Percentiles rank a stretch among this genome's conserved stretches.
These are phyloP conservation scores for Wickerhamiella brachini DNA, from an alignment of 805 yeast species.

Conservation along the genomic window DNA sequence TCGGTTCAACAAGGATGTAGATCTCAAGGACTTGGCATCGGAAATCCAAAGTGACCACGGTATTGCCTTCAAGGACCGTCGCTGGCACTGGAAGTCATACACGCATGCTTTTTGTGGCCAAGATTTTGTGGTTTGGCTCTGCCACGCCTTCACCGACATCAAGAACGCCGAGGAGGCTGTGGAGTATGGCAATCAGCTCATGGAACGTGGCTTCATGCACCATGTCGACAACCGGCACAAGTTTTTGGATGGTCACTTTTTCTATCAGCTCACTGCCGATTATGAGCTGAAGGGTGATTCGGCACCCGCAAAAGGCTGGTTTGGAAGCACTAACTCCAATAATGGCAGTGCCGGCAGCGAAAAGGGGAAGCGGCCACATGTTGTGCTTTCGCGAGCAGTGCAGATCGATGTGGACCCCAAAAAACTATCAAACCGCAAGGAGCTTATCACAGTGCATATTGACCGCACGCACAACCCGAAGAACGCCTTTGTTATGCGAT, in stretches of 20 bases:
- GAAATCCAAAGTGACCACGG: conserved; percentile 55
- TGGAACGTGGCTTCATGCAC: conserved; percentile 56
- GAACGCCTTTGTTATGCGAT: conserved; percentile 79
- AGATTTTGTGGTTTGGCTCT: conserved; percentile 75
- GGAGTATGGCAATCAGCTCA: conserved; percentile 59
- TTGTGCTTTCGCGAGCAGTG: conserved; percentile 53
- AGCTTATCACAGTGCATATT: conserved; percentile 67
- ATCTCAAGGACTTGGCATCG: conserved; percentile 39
- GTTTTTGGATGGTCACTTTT: conserved; percentile 85
- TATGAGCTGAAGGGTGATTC: conserved; percentile 24
- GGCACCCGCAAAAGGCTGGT: not conserved
- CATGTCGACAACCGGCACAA: conserved; percentile 78
- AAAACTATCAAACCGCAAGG: conserved; percentile 60
- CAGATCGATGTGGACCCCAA: conserved; percentile 64
- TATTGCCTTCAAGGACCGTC: conserved; percentile 56
- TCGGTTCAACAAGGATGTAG: conserved; percentile 25
- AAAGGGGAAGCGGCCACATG: conserved; percentile 17
- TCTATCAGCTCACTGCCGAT: conserved; percentile 56
- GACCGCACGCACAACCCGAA: conserved; percentile 90
- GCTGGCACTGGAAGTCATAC: conserved; percentile 83
- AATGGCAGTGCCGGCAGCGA: not conserved
- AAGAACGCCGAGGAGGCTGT: conserved; percentile 74
- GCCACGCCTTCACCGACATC: conserved; percentile 65
- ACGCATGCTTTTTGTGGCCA: conserved; percentile 70
- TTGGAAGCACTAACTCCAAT: not conserved